A percentile compares a stretch with the other conserved stretches of the same genome.
These are phyloP conservation scores for Durio zibethinus DNA, from an alignment of 345 rosid genomes.

Conservation along the genomic window DNA sequence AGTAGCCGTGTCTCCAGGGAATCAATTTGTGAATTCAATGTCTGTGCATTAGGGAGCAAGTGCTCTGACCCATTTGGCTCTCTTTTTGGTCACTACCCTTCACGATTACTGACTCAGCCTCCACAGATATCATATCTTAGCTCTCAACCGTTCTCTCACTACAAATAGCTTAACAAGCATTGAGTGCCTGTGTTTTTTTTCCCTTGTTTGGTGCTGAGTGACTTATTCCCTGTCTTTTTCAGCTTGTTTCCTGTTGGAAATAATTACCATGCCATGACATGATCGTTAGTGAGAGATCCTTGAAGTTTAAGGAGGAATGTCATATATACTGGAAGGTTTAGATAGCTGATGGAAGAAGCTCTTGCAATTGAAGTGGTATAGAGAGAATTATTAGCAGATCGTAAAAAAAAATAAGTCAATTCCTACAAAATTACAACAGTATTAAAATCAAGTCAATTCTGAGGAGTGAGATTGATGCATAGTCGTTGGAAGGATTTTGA, in stretches of 20 bases:
- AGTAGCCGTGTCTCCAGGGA: constrained; percentile 4
- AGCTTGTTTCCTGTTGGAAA: background rate
- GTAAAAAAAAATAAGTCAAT: background rate
- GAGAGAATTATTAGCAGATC: background rate
- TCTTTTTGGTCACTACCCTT: constrained; percentile 16
- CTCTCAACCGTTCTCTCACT: background rate
- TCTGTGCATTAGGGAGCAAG: constrained; percentile 25
- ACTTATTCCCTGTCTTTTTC: background rate
- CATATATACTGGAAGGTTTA: background rate
- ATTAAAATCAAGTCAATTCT: no score
- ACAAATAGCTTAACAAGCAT: background rate
- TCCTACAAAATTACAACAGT: background rate
- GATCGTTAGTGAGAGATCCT: background rate
- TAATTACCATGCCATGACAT: background rate
- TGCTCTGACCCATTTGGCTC: constrained; percentile 6
- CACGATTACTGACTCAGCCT: constrained; percentile 41
- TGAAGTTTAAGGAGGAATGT: background rate
- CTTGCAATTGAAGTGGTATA: background rate
- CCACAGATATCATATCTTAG: constrained; percentile 25
- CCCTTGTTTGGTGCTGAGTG: background rate
- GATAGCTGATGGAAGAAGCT: background rate
- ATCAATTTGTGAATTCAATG: constrained; percentile 12
- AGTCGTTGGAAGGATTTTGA: background rate
- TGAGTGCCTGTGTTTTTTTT: background rate
- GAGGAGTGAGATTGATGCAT: background rate